A percentile compares a stretch with the other conserved stretches of the same genome.
Conservation (phyloP, 768 basidiomycete genomes). For the Boletus tylopilopsis region DNA sequence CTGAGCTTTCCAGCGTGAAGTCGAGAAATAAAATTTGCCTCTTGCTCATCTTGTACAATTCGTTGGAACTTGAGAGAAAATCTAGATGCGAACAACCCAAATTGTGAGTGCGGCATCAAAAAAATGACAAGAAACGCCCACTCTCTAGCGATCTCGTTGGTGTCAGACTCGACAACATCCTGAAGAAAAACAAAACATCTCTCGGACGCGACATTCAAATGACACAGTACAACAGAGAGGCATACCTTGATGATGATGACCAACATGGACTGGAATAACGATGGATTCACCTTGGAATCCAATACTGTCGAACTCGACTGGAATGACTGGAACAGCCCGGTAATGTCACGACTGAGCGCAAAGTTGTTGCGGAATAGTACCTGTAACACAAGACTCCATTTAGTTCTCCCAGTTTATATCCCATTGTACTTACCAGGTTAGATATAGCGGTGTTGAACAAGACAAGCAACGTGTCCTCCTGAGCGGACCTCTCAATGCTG, state of each 20-base stretch:
- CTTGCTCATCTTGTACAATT: slow-evolving; percentile 62
- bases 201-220: too few relatives aligned
- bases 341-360: slow-evolving; percentile 57
- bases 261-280: slow-evolving; percentile 54
- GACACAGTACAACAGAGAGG: too few relatives aligned
- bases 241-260: slow-evolving; percentile 67
- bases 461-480: slow-evolving; percentile 61
- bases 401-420: background rate
- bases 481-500: slow-evolving; percentile 58
- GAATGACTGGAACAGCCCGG: slow-evolving; percentile 60
- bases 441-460: slow-evolving; percentile 65
- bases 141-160: slow-evolving; percentile 55
- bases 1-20: slow-evolving; percentile 52
- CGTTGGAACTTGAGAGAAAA: slow-evolving; percentile 55
- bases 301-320: slow-evolving; percentile 56
- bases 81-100: slow-evolving; percentile 22
- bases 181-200: slow-evolving; percentile 16
- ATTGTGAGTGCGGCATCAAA: background rate
- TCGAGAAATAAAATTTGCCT: slow-evolving; percentile 57
- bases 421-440: slow-evolving; percentile 42
- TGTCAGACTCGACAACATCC: slow-evolving; percentile 65
- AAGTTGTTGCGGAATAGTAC: slow-evolving; percentile 67
- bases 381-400: slow-evolving; percentile 24
- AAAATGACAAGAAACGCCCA: slow-evolving; percentile 10
- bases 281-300: slow-evolving; percentile 55